Conservation (phyloP, 208 protist genomes). For the Trypanosoma grayi region DNA sequence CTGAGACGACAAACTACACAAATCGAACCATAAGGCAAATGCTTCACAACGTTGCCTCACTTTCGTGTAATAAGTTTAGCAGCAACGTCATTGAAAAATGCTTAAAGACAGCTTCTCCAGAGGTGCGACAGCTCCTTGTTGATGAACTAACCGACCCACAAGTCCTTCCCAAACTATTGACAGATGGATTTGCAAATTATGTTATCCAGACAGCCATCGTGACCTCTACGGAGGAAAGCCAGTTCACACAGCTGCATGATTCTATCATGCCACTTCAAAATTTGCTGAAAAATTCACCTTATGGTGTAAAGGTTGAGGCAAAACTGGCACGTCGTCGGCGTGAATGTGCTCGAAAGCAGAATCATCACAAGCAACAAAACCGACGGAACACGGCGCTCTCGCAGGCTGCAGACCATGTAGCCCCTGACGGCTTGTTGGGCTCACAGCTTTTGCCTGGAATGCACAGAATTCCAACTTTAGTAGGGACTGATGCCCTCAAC, state of each 20-base stretch:
- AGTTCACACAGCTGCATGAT: conserved; percentile 93
- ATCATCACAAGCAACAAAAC: conserved; percentile 20
- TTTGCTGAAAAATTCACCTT: conserved; percentile 95
- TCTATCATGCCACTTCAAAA: conserved; percentile 93
- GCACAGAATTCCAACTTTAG: conserved; percentile 29
- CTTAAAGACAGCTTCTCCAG: conserved; percentile 84
- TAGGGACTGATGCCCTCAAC: conserved; percentile 39
- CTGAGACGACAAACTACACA: conserved; percentile 57
- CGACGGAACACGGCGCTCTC: background rate
- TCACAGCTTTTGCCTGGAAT: conserved; percentile 35
- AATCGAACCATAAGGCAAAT: conserved; percentile 90
- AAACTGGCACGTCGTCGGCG: conserved; percentile 82
- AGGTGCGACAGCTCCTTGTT: conserved; percentile 89
- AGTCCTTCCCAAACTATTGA: conserved; percentile 90
- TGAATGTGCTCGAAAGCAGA: conserved; percentile 48
- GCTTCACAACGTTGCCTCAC: conserved; percentile 86
- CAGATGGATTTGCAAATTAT: conserved; percentile 98
- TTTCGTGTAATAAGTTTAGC: conserved; percentile 98
- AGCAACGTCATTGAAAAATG: conserved; percentile 99
- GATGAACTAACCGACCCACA: conserved; percentile 93
- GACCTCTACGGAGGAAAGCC: conserved; percentile 84
- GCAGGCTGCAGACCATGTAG: background rate
- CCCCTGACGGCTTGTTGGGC: conserved; percentile 21
- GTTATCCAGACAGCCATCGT: conserved; percentile 97
- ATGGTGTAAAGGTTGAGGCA: conserved; percentile 96